phyloP scores from a whole-genome alignment of 139 green algal species.

The Pseudopediastrum boryanum region DNA sequence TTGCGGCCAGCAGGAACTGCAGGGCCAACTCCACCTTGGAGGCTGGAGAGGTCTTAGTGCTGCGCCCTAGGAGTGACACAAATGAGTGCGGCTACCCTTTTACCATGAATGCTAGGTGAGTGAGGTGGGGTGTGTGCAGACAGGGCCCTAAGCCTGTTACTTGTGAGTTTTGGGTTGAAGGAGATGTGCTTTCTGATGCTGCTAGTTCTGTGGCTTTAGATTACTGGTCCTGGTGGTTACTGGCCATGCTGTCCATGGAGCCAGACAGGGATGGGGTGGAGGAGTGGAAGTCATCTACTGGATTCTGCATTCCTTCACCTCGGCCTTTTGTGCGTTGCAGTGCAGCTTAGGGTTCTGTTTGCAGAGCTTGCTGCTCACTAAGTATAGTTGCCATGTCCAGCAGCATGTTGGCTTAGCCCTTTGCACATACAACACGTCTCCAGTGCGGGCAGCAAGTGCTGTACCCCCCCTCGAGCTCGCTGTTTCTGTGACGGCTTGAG shows the following conservation, averaged over 20 bases:
- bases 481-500: no score
- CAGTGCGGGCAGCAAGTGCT: no score
- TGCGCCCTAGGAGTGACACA: slow-evolving; percentile 40
- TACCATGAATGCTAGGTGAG: slow-evolving; percentile 44
- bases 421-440: no score
- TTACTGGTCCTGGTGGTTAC: background rate
- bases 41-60: slow-evolving; percentile 24
- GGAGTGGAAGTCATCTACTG: background rate
- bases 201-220: background rate
- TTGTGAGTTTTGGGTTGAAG: background rate
- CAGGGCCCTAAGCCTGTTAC: background rate
- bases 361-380: background rate
- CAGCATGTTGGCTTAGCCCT: no score
- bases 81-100: slow-evolving; percentile 64
- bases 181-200: slow-evolving; percentile 3
- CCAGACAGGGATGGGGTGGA: slow-evolving; percentile 31
- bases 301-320: background rate
- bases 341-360: background rate
- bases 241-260: background rate
- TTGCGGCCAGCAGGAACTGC: slow-evolving; percentile 26
- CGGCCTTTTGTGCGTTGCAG: background rate
- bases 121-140: background rate
- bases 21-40: slow-evolving; percentile 50
- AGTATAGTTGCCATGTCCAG: background rate
- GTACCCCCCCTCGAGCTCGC: no score